Conservation (phyloP, 768 basidiomycete species). For the Trametes villosa region DNA sequence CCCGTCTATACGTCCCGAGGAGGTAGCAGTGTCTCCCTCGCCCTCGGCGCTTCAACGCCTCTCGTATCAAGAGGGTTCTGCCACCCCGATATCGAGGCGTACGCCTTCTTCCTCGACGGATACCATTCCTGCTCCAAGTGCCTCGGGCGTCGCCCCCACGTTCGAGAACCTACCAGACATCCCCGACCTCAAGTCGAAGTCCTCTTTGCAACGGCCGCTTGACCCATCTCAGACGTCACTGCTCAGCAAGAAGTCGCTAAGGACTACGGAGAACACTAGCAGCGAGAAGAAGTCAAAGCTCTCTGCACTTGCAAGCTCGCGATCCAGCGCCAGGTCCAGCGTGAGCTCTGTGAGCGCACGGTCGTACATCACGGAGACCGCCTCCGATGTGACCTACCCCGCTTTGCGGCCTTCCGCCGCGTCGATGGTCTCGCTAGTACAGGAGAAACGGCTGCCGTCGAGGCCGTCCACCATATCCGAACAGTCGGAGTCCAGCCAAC, state of each 20-base stretch:
- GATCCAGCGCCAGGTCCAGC: slow-evolving; percentile 45
- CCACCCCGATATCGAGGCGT: slow-evolving; percentile 47
- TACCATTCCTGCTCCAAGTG: slow-evolving; percentile 35
- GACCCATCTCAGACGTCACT: slow-evolving; percentile 21
- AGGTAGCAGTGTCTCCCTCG: slow-evolving; percentile 67
- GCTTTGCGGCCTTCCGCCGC: slow-evolving; percentile 67
- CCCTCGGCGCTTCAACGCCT: slow-evolving; percentile 65
- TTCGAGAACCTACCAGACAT: slow-evolving; percentile 59
- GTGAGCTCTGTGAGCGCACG: slow-evolving; percentile 58
- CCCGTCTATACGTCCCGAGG: slow-evolving; percentile 52
- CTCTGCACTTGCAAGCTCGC: slow-evolving; percentile 67
- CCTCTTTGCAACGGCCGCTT: slow-evolving; percentile 31
- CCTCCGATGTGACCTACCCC: slow-evolving; percentile 75
- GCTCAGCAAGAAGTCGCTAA: slow-evolving; percentile 21
- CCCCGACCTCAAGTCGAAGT: slow-evolving; percentile 55
- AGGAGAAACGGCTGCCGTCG: slow-evolving; percentile 23
- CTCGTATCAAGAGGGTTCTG: slow-evolving; percentile 60
- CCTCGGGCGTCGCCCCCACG: slow-evolving; percentile 45
- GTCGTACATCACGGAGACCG: slow-evolving; percentile 54
- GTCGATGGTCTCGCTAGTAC: slow-evolving; percentile 43
- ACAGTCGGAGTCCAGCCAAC: slow-evolving; percentile 29
- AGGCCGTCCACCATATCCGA: slow-evolving; percentile 58
- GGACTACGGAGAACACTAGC: slow-evolving; percentile 7
- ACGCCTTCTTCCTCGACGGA: slow-evolving; percentile 27
- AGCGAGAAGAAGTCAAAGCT: slow-evolving; percentile 60